These are phyloP conservation scores for Apostasia shenzhenica DNA, from an alignment of 106 monocot genomes.

Conservation along the genomic window DNA sequence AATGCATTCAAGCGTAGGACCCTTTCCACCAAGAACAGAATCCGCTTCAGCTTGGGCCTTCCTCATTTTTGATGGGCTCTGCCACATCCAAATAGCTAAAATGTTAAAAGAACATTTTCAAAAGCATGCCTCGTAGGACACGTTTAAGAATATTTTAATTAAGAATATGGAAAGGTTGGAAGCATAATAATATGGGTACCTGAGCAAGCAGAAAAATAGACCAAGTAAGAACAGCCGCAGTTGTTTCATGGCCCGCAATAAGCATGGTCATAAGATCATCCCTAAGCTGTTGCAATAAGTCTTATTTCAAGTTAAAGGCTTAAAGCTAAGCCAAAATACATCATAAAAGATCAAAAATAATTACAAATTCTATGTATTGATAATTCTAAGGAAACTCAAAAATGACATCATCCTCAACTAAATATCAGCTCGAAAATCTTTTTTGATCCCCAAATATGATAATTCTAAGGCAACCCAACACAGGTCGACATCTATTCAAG, in stretches of 20 bases:
- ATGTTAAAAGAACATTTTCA: neutral
- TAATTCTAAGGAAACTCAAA: too few species aligned
- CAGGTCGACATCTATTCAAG: too few species aligned
- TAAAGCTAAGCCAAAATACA: too few species aligned
- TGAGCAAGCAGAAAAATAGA: constrained; percentile 84
- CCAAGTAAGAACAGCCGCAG: constrained; percentile 99
- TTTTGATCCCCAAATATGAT: too few species aligned
- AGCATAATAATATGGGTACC: constrained; percentile 21
- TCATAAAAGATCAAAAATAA: too few species aligned
- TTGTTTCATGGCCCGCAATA: constrained; percentile 98
- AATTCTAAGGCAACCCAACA: too few species aligned
- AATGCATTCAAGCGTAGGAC: constrained; percentile 44
- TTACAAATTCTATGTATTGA: too few species aligned
- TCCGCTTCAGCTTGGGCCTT: constrained; percentile 88
- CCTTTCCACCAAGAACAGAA: constrained; percentile 50
- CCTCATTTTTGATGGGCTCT: constrained; percentile 90
- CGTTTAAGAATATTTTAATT: neutral
- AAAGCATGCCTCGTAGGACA: neutral
- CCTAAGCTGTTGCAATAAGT: constrained; percentile 51
- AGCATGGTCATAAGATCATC: constrained; percentile 99
- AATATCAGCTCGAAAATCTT: too few species aligned
- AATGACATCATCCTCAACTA: too few species aligned
- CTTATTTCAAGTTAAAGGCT: neutral
- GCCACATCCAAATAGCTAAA: constrained; percentile 7
- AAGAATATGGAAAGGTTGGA: neutral